Conservation (phyloP, 306 rosid species). For the Carpinus fangiana region DNA sequence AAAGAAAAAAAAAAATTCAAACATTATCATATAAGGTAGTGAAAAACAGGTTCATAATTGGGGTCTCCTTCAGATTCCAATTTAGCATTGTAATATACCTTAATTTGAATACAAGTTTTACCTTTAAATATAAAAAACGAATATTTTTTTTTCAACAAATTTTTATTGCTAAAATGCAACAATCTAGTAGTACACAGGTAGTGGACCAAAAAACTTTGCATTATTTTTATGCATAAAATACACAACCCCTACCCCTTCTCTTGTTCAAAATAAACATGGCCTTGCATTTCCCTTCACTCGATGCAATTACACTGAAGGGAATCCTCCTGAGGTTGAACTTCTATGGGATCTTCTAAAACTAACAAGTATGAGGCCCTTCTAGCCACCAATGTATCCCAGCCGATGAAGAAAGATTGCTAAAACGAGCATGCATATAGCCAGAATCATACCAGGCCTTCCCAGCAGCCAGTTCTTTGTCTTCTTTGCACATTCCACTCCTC, state of each 20-base stretch:
- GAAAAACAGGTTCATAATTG: neutral
- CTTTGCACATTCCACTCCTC: slow-evolving; percentile 73
- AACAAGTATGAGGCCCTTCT: slow-evolving; percentile 29
- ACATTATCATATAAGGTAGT: too few relatives aligned
- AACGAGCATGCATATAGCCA: slow-evolving; percentile 84
- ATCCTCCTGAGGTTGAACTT: slow-evolving; percentile 22
- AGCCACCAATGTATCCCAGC: slow-evolving; percentile 83
- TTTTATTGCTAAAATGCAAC: neutral
- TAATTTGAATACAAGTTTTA: neutral
- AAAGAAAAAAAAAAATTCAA: too few relatives aligned
- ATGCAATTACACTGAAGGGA: slow-evolving; percentile 14
- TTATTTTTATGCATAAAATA: neutral
- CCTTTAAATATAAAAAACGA: neutral
- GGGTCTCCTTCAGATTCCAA: neutral
- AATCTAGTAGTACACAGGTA: neutral
- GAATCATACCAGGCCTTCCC: slow-evolving; percentile 73
- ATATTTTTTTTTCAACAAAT: neutral
- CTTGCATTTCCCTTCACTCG: slow-evolving; percentile 6
- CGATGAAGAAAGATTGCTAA: slow-evolving; percentile 80
- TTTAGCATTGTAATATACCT: neutral
- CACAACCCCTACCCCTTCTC: neutral
- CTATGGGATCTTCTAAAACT: slow-evolving; percentile 9
- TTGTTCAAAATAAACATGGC: neutral
- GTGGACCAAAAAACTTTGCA: neutral
- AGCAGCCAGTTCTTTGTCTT: slow-evolving; percentile 87